phyloP scores from a whole-genome alignment of 169 alveolate genomes.

The Plasmodium reichenowi region DNA sequence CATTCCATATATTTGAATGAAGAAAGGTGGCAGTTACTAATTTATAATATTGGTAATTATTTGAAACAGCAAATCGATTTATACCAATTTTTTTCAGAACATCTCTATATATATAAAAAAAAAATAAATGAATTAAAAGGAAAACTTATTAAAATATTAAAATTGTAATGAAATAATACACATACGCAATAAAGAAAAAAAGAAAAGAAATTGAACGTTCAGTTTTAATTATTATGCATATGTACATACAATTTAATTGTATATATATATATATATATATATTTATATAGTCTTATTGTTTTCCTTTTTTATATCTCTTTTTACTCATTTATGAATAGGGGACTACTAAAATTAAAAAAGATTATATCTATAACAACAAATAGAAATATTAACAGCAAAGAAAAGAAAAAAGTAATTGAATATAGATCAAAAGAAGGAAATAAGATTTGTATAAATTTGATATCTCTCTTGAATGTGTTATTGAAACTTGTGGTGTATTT shows the following conservation, averaged over 20 bases:
- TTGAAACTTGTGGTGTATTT: conserved; percentile 40
- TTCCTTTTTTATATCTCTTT: background rate
- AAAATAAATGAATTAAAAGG: background rate
- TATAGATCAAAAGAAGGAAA: conserved; percentile 27
- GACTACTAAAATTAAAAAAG: conserved; percentile 10
- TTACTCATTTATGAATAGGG: conserved; percentile 50
- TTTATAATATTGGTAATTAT: conserved; percentile 27
- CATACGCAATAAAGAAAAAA: background rate
- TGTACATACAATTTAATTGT: background rate
- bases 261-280: background rate
- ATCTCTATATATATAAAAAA: conserved; percentile 8
- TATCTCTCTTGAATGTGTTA: conserved; percentile 55
- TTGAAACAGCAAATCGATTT: conserved; percentile 16
- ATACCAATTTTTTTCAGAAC: conserved; percentile 22
- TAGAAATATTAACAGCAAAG: conserved; percentile 3
- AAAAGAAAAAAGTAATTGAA: conserved; percentile 17
- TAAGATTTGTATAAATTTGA: conserved; percentile 39
- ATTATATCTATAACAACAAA: conserved; percentile 11
- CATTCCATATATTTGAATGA: conserved; percentile 46
- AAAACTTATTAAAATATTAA: too few relatives aligned
- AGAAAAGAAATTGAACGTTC: too few relatives aligned
- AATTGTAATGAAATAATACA: too few relatives aligned
- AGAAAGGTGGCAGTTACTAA: conserved; percentile 32
- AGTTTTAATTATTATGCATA: background rate
- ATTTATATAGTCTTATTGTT: background rate